Conservation (phyloP, 2,329 filamentous ascomycete species). For the Cephalotrichum gorgonifer region DNA sequence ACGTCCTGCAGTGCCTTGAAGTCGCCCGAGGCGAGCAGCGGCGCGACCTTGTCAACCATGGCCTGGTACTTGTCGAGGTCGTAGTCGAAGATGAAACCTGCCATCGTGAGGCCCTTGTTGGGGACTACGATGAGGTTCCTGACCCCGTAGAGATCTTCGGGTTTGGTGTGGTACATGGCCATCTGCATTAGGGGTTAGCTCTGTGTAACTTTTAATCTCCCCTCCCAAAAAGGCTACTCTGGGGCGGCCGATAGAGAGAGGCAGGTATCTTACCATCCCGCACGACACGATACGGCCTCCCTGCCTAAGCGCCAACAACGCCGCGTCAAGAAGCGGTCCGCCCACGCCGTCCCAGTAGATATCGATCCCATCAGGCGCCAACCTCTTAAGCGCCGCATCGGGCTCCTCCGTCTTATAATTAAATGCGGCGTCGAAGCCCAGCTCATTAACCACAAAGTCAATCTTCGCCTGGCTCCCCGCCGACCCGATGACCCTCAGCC, state of each 20-base stretch:
- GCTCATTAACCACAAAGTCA: constrained; percentile 45
- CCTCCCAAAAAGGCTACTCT: too few relatives aligned
- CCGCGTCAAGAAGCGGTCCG: constrained; percentile 39
- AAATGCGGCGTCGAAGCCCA: constrained; percentile 54
- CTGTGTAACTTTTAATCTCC: too few relatives aligned
- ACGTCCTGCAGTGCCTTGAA: not conserved
- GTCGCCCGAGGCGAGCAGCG: not conserved
- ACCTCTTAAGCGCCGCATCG: constrained; percentile 52
- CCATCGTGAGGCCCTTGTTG: too few relatives aligned
- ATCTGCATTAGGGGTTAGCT: too few relatives aligned
- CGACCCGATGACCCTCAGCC: constrained; percentile 67
- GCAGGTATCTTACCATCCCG: too few relatives aligned
- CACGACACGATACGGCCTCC: too few relatives aligned
- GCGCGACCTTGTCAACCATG: not conserved
- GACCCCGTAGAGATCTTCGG: too few relatives aligned
- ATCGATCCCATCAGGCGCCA: constrained; percentile 70
- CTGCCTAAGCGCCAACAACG: too few relatives aligned
- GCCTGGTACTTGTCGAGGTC: not conserved
- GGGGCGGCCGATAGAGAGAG: constrained; percentile 21
- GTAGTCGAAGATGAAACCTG: not conserved
- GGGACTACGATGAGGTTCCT: too few relatives aligned
- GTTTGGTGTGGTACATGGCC: too few relatives aligned
- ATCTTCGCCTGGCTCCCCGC: constrained; percentile 74
- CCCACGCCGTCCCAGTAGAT: constrained; percentile 49
- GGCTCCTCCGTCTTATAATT: constrained; percentile 83